Evolutionary conservation across 345 rosid species (phyloP), one percentile per base, ranked within the genome.

Genomic region (Cardamine chenopodiifolia): DNA sequence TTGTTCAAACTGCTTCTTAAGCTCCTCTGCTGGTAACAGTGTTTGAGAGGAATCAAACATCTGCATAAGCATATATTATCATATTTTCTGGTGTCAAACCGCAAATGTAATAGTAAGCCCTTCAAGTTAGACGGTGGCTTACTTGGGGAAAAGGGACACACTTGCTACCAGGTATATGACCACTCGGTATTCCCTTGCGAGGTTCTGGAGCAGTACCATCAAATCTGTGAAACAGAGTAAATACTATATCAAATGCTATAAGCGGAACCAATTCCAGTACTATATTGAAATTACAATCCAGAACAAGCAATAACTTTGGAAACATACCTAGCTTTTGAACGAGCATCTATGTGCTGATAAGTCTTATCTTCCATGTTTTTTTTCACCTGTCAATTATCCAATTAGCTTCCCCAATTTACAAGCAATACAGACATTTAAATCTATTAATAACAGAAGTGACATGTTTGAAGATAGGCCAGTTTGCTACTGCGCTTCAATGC

Each of bases 151-250:
- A 93, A 70, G 97, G 98, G 73, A 89, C 80, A 78, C 97, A 93
- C 78, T 87, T 89, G 90, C 98, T 90, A 34, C 89, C 92, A 64
- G 98, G 98, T 37, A 90, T 88, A 82, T 93, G 98, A 66, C 98
- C 98, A 28, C 97, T 87, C 56, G 86, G 88, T 64, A 90, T 79
- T 66, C 96, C 98, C 80, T 90, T 90, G 10, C 98, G 88, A 59
- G 93, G 97, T 80, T 93, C 98, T n/a, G 91, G 89, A 26, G 86
- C 97, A 80, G 79, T 48, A 49, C 98, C 98, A 23, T 90, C 89
- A 82, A 89, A 93, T 82, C 98, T 93, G 83, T 23, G 34, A 56
- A 63, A 70, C 29, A 56, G 48, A 22, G 66, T 47, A 44, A 53
- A 19, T 0, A 32, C 7, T 44, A 12, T 9, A 57, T 62, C 63